These are phyloP conservation scores for Hymenoscyphus albidus DNA, from an alignment of 2,329 filamentous ascomycete genomes.

Conservation along the genomic window DNA sequence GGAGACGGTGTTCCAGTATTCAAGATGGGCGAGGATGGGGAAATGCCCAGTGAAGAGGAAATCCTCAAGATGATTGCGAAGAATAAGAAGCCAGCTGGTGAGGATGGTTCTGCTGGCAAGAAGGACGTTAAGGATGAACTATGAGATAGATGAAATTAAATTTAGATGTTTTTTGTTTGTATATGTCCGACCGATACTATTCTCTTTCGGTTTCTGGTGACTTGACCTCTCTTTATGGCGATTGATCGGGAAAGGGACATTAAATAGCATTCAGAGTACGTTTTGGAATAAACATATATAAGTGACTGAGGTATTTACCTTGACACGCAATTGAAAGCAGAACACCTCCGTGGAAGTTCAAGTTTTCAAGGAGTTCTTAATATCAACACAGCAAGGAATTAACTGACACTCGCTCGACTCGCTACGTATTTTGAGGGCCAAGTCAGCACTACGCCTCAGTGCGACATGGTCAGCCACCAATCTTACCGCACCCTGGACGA, in stretches of 20 bases:
- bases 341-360: no score
- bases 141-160: slow-evolving; percentile 1
- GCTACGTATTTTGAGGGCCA: no score
- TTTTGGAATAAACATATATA: no score
- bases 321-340: no score
- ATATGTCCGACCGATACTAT: neutral
- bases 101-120: slow-evolving; percentile 1
- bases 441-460: neutral
- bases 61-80: slow-evolving; percentile 54
- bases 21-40: slow-evolving; percentile 40
- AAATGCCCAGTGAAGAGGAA: slow-evolving; percentile 45
- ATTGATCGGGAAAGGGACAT: no score
- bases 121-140: neutral
- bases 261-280: no score
- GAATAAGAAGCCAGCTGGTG: slow-evolving; percentile 22
- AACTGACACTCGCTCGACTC: no score
- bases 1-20: slow-evolving; percentile 36
- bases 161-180: neutral
- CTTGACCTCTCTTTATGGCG: no score
- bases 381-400: no score
- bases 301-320: no score
- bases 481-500: neutral
- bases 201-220: neutral
- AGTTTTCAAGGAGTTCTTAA: no score
- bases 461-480: neutral